Percentiles rank a stretch among this genome's conserved stretches.
These are phyloP conservation scores for Ogataea polymorpha DNA, from an alignment of 805 yeast species.

Conservation along the genomic window DNA sequence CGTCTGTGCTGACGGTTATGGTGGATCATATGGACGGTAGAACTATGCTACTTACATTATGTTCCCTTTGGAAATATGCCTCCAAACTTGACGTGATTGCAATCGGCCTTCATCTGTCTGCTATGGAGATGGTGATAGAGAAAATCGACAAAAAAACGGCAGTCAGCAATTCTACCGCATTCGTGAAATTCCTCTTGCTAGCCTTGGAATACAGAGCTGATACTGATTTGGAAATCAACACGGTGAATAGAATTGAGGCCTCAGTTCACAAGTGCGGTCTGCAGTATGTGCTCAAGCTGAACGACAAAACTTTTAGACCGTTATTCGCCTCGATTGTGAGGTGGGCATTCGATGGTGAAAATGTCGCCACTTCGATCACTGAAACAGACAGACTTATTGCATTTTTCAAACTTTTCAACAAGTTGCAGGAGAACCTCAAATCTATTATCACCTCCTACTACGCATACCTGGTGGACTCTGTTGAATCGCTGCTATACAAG, in stretches of 20 bases:
- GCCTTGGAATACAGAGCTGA: conserved; percentile 70
- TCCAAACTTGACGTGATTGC: conserved; percentile 40
- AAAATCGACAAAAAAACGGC: conserved; percentile 71
- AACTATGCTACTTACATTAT: conserved; percentile 57
- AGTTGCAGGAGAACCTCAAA: conserved; percentile 77
- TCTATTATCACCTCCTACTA: conserved; percentile 86
- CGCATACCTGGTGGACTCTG: conserved; percentile 80
- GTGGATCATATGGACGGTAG: conserved; percentile 67
- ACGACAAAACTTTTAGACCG: conserved; percentile 92
- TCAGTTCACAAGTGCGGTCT: conserved; percentile 72
- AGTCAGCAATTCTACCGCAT: conserved; percentile 60
- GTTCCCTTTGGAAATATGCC: conserved; percentile 57
- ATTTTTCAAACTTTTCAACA: conserved; percentile 82
- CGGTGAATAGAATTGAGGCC: conserved; percentile 78
- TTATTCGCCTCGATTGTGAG: conserved; percentile 78
- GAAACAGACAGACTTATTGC: conserved; percentile 61
- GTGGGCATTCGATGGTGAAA: conserved; percentile 92
- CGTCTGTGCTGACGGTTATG: conserved; percentile 57
- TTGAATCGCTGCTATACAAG: conserved; percentile 50
- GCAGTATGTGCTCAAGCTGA: conserved; percentile 79
- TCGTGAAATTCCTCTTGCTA: conserved; percentile 64
- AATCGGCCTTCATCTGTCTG: conserved; percentile 67
- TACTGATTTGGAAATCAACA: conserved; percentile 61
- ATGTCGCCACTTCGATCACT: conserved; percentile 45
- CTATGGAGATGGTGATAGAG: conserved; percentile 65